Evolutionary conservation across 805 yeast genomes (phyloP).

Genomic region (Cyberlindnera euphorbiae): DNA sequence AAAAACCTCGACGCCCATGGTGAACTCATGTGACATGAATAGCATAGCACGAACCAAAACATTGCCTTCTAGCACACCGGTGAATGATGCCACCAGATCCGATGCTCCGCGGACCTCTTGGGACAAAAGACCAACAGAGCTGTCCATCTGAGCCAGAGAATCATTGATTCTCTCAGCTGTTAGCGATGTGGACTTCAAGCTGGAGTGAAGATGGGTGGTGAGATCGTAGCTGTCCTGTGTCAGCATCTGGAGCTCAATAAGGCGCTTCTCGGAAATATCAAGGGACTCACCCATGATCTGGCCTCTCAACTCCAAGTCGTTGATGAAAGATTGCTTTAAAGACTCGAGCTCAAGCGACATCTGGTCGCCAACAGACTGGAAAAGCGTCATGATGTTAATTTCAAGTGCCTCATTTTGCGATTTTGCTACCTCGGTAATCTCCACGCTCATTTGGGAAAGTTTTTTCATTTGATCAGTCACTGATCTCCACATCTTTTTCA

Average conservation of each 20-base stretch:
- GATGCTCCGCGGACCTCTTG: slow-evolving; percentile 4
- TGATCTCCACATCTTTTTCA: slow-evolving; percentile 14
- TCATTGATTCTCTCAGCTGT: slow-evolving; percentile 2
- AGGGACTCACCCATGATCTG: slow-evolving; percentile 6
- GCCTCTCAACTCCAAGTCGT: slow-evolving; percentile 14
- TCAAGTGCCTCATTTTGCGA: slow-evolving; percentile 12
- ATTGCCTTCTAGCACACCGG: slow-evolving; percentile 11
- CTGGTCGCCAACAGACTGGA: slow-evolving; percentile 8
- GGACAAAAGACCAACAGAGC: slow-evolving; percentile 5
- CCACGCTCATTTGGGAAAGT: slow-evolving; percentile 12
- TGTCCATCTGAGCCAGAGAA: slow-evolving; percentile 6
- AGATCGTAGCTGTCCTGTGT: slow-evolving; percentile 1
- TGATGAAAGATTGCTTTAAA: slow-evolving; percentile 12
- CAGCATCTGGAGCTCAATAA: not conserved
- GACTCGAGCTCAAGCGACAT: slow-evolving; percentile 7
- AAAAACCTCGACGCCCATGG: slow-evolving; percentile 3
- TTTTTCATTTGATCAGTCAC: slow-evolving; percentile 13
- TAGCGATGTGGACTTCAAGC: no score
- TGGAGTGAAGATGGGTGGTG: no score
- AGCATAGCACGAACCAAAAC: slow-evolving; percentile 10
- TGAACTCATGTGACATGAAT: slow-evolving; percentile 5
- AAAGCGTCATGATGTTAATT: slow-evolving; percentile 9
- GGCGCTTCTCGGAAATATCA: slow-evolving; percentile 1
- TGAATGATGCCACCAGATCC: slow-evolving; percentile 6
- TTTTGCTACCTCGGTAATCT: slow-evolving; percentile 14